phyloP scores from a whole-genome alignment of 306 rosid genomes.

The Vicia sativa region DNA sequence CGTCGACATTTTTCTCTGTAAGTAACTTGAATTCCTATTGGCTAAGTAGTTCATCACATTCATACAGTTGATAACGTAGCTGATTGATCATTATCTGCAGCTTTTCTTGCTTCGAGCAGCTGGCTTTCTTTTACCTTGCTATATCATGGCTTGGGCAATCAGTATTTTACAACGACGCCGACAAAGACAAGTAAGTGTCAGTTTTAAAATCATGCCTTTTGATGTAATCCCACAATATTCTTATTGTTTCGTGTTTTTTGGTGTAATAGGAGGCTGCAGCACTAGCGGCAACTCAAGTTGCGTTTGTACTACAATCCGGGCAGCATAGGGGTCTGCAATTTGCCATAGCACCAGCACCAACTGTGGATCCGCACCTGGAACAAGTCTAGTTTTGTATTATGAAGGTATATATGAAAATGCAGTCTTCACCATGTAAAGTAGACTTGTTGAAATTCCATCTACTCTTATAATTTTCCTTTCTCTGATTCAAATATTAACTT shows the following conservation, averaged over 20 bases:
- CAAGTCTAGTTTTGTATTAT: constrained; percentile 47
- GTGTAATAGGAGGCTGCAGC: constrained; percentile 87
- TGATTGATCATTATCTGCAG: constrained; percentile 43
- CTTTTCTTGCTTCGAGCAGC: constrained; percentile 97
- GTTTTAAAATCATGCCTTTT: neutral
- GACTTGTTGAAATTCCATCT: constrained; percentile 38
- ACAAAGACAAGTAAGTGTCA: constrained; percentile 79
- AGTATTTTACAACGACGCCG: constrained; percentile 90
- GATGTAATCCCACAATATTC: neutral
- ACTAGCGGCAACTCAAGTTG: constrained; percentile 93
- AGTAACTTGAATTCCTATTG: constrained; percentile 31
- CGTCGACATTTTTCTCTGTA: constrained; percentile 80
- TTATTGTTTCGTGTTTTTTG: constrained; percentile 30
- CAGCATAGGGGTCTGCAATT: constrained; percentile 83
- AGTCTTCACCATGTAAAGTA: constrained; percentile 34
- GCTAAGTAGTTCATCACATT: neutral
- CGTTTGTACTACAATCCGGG: constrained; percentile 86
- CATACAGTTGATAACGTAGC: constrained; percentile 23
- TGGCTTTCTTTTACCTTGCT: constrained; percentile 96
- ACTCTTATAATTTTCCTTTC: neutral
- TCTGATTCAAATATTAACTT: constrained; percentile 16
- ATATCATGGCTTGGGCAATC: constrained; percentile 98
- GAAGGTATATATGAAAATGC: constrained; percentile 10
- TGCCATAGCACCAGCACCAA: constrained; percentile 72
- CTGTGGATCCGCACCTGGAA: constrained; percentile 52